A percentile compares a stretch with the other conserved stretches of the same genome.
Evolutionary conservation across 2,329 filamentous ascomycete species (phyloP).

Genomic region (Dactylellina sp.): DNA sequence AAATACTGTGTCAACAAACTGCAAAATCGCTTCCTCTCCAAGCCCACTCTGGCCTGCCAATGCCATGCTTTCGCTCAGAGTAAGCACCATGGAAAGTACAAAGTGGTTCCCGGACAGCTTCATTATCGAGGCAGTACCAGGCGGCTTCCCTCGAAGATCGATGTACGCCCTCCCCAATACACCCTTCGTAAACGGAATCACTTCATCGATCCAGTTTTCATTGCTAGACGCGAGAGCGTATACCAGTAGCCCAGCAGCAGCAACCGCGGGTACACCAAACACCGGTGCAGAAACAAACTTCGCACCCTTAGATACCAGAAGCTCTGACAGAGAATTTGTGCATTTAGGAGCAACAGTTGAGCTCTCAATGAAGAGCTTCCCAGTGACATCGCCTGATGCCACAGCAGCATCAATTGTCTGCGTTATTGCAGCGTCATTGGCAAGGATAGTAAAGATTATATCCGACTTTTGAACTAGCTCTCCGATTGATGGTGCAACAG

Average conservation of each 20-base stretch:
- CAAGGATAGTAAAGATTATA: slow-evolving; percentile 84
- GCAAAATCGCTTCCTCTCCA: slow-evolving; percentile 76
- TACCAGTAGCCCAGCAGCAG: slow-evolving; percentile 77
- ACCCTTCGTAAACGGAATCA: slow-evolving; percentile 77
- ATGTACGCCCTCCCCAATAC: slow-evolving; percentile 78
- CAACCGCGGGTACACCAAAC: slow-evolving; percentile 78
- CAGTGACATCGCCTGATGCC: slow-evolving; percentile 67
- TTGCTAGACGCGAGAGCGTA: slow-evolving; percentile 77
- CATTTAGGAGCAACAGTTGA: slow-evolving; percentile 89
- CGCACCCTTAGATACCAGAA: slow-evolving; percentile 71
- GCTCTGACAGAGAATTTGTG: slow-evolving; percentile 74
- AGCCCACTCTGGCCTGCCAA: slow-evolving; percentile 84
- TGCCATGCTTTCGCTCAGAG: slow-evolving; percentile 80
- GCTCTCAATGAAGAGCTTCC: slow-evolving; percentile 86
- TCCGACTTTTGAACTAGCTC: slow-evolving; percentile 76
- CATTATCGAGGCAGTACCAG: slow-evolving; percentile 76
- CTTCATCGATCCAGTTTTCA: slow-evolving; percentile 71
- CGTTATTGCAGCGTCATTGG: slow-evolving; percentile 79
- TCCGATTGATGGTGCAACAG: slow-evolving; percentile 70
- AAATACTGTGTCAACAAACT: slow-evolving; percentile 71
- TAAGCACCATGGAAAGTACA: slow-evolving; percentile 77
- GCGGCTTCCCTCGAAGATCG: slow-evolving; percentile 76
- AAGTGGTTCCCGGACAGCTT: slow-evolving; percentile 91
- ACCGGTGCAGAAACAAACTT: slow-evolving; percentile 81
- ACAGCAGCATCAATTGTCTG: slow-evolving; percentile 71